Base-by-base conservation (phyloP, 78 protist species). In the Neovahlkampfia damariscottae region DNA sequence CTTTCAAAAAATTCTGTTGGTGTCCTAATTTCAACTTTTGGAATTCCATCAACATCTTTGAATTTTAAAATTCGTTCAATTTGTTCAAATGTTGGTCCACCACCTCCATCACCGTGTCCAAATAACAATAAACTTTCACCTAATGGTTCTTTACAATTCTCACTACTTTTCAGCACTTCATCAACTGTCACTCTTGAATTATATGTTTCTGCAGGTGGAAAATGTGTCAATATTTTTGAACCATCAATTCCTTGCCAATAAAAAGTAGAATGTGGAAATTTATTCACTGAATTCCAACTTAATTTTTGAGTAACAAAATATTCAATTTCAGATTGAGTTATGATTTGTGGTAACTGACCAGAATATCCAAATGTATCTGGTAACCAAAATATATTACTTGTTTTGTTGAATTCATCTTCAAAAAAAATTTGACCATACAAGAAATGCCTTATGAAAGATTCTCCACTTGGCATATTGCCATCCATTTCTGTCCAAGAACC, bases 191-290 rank as follows among this genome's bases (percentile, higher is more conserved):
- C 86, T 5, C 34, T 70, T 2, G 88, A 74, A 31, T 76, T 81
- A 76, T 87, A 84, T 2, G 89, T 88, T 69, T 90, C 81, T 0
- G 87, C 84, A 3, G 94, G 91, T 62, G 91, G 91, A 79, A 90
- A 90, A 28, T 90, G 94, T 7, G 91, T 81, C 4, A 86, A 62
- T 0, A 90, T 89, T 3, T 31, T 4, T 19, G 84, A 59, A 0
- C 93, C 93, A 59, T 89, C 93, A 29, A 89, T n/a, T n/a, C 93
- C 93, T n/a, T 84, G 85, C 93, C 93, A 88, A 10, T 38, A 6
- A 36, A 88, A 84, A 0, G 91, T 72, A 8, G 68, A 34, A 41
- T 88, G 88, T 8, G 91, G 91, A 67, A 87, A 87, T 69, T 82
- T 83, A 70, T 87, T 85, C 62, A 62, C 50, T 40, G 79, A 79